Percentiles rank a stretch among this genome's conserved stretches.
These are phyloP conservation scores for Piromyces finnis DNA, from an alignment of 192 early-diverging fungal species.

Conservation along the genomic window DNA sequence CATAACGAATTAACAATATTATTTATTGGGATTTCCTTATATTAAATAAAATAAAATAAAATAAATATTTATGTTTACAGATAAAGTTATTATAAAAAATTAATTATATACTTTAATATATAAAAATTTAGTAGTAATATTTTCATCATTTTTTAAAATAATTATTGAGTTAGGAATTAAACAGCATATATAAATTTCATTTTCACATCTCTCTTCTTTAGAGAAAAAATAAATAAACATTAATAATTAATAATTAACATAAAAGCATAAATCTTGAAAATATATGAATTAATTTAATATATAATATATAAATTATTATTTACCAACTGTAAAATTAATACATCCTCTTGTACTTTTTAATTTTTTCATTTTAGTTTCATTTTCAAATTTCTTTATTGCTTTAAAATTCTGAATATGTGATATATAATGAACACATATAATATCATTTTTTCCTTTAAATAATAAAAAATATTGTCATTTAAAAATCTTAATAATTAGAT, in stretches of 20 bases:
- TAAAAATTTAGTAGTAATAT: not conserved
- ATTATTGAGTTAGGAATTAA: not conserved
- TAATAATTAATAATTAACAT: no score
- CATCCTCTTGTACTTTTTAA: not conserved
- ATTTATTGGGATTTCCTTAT: not conserved
- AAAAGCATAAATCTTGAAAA: no score
- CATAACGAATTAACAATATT: not conserved
- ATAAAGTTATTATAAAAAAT: no score
- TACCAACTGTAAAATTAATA: not conserved
- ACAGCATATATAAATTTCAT: not conserved
- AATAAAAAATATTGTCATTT: no score
- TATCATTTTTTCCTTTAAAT: not conserved
- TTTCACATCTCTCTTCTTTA: not conserved
- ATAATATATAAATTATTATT: no score
- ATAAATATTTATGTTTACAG: no score
- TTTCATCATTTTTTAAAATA: not conserved
- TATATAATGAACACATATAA: not conserved
- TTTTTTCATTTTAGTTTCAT: not conserved
- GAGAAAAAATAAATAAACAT: no score
- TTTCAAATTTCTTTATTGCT: not conserved
- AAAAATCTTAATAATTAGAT: no score
- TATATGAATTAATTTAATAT: no score
- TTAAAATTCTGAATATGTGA: not conserved
- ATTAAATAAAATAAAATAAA: no score
- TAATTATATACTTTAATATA: no score